Conservation (phyloP, 495 filamentous ascomycete genomes). For the Collariella sp. region DNA sequence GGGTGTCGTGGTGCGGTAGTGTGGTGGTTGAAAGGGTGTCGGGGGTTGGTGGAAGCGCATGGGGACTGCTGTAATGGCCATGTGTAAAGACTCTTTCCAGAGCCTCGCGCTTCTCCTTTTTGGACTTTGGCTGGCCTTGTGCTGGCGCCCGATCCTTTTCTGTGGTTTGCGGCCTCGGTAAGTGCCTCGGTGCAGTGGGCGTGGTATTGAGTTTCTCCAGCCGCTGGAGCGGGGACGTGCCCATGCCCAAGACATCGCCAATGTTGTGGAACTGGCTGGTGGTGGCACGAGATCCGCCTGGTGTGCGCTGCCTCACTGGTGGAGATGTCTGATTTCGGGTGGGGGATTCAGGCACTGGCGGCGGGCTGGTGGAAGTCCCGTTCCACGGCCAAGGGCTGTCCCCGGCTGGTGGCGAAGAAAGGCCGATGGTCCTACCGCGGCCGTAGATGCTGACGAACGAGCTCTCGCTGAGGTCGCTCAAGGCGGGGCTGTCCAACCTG, state of each 20-base stretch:
- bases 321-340: slow-evolving; percentile 9
- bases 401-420: slow-evolving; percentile 16
- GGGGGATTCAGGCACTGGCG: slow-evolving; percentile 16
- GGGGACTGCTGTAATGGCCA: slow-evolving; percentile 21
- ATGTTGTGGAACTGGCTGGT: slow-evolving; percentile 33
- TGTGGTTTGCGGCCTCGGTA: slow-evolving; percentile 18
- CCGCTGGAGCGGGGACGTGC: slow-evolving; percentile 33
- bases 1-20: slow-evolving; percentile 34
- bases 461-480: slow-evolving; percentile 73
- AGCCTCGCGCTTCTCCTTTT: slow-evolving; percentile 36
- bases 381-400: slow-evolving; percentile 23
- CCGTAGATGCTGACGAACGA: slow-evolving; percentile 65
- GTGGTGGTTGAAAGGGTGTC: slow-evolving; percentile 48
- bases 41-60: slow-evolving; percentile 44
- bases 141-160: slow-evolving; percentile 17
- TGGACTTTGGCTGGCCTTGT: slow-evolving; percentile 23
- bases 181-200: slow-evolving; percentile 13
- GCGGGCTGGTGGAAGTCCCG: slow-evolving; percentile 15
- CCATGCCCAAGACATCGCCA: slow-evolving; percentile 31
- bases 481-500: slow-evolving; percentile 50
- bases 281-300: slow-evolving; percentile 12
- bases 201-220: slow-evolving; percentile 30
- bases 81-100: slow-evolving; percentile 34
- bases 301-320: slow-evolving; percentile 11
- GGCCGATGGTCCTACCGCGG: slow-evolving; percentile 24